Base-by-base conservation (phyloP, 2,329 filamentous ascomycete genomes). In the Talaromyces sp. region DNA sequence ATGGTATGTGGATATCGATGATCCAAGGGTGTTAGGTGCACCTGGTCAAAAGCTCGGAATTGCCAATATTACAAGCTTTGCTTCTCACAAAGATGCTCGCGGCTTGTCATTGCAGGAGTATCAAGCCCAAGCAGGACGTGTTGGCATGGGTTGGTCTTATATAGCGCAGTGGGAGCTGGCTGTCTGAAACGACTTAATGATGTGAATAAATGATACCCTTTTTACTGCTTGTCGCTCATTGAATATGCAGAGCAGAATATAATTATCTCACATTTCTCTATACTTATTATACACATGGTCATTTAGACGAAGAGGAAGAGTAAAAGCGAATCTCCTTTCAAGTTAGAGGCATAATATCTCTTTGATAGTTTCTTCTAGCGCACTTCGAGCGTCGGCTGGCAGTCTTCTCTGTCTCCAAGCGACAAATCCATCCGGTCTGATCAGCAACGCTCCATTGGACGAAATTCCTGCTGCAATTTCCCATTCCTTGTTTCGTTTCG, bases 1-100 rank as follows among this genome's bases (percentile, higher is more conserved):
- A 78, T 96, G 90, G 86, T 96, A 91, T 88, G 78, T 88, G 1
- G 94, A 97, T 77, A 85, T 97, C 3, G 72, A 75, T 3, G 81
- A 84, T 29, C 83, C 87, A 0, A 77, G 81, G 36, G 85, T 89
- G 65, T 79, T 96, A 22, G 92, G 92, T 0, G 82, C 81, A 0
- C 85, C 88, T 0, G 91, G 91, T 0, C 87, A 93, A 77, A 86
- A 84, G 62, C 79, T 94, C 5, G 84, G 83, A 69, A 77, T 95
- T 34, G 85, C 85, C 65, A 85, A 86, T 22, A 80, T 96, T 43
- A 86, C 79, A 13, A 80, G 72, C 27, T 83, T 86, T 64, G 80
- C 76, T 6, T 85, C 81, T 58, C 77, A 74, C 25, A 74, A 78
- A 53, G 82, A 86, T 72, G 84, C 79, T 2, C 79, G 85, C 59